A percentile compares a stretch with the other conserved stretches of the same genome.
Evolutionary conservation across 352 stramenopile genomes (phyloP).

Genomic region (Pythium diclinum): DNA sequence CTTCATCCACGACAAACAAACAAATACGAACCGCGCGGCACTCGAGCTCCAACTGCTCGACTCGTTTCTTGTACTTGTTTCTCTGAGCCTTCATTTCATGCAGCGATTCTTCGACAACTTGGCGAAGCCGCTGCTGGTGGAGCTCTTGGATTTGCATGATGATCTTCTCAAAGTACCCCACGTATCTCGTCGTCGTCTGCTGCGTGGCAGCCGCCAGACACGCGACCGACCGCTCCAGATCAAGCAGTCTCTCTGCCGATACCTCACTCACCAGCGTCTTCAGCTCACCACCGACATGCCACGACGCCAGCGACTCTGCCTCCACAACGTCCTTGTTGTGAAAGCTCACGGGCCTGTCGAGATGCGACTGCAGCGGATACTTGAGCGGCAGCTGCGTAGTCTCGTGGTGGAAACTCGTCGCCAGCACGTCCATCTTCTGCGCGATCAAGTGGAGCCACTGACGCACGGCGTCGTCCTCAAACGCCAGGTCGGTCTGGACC

Average conservation of each 20-base stretch:
- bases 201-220: slow-evolving; percentile 32
- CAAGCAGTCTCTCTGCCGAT: slow-evolving; percentile 28
- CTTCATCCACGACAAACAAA: background rate
- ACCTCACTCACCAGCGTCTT: slow-evolving; percentile 30
- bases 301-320: slow-evolving; percentile 24
- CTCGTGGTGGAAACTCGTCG: slow-evolving; percentile 38
- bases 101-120: slow-evolving; percentile 49
- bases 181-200: slow-evolving; percentile 32
- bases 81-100: slow-evolving; percentile 50
- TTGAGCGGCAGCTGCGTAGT: slow-evolving; percentile 30
- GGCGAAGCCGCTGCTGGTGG: slow-evolving; percentile 53
- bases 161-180: slow-evolving; percentile 43
- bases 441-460: slow-evolving; percentile 49
- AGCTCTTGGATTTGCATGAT: slow-evolving; percentile 49
- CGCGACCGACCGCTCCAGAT: slow-evolving; percentile 40
- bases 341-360: slow-evolving; percentile 14
- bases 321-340: background rate
- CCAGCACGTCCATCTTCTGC: slow-evolving; percentile 40
- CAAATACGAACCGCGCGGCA: slow-evolving; percentile 13
- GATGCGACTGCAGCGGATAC: slow-evolving; percentile 23
- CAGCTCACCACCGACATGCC: slow-evolving; percentile 36
- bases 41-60: slow-evolving; percentile 38
- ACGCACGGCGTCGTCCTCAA: slow-evolving; percentile 30
- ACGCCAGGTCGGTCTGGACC: slow-evolving; percentile 30
- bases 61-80: slow-evolving; percentile 42